phyloP scores from a whole-genome alignment of 1,284 basidiomycete genomes.

The Tetrapyrgos nigripes region DNA sequence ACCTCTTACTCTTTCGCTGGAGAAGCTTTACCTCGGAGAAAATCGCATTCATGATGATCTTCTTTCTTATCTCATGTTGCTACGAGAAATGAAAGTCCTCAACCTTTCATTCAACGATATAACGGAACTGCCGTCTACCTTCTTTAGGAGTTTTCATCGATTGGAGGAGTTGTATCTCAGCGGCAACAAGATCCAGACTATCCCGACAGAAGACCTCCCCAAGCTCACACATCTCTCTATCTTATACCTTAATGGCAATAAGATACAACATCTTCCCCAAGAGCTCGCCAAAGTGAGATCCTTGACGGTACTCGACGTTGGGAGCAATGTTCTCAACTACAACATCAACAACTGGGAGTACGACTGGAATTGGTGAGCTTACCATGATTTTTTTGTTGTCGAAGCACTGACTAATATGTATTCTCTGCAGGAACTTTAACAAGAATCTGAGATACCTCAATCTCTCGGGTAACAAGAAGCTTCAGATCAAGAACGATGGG shows the following conservation, averaged over 20 bases:
- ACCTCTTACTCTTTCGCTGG: slow-evolving; percentile 78
- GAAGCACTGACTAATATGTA: background rate
- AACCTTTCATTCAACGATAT: slow-evolving; percentile 98
- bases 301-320: slow-evolving; percentile 88
- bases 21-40: slow-evolving; percentile 88
- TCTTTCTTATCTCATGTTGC: slow-evolving; percentile 75
- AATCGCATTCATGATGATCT: slow-evolving; percentile 88
- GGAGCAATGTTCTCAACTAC: slow-evolving; percentile 95
- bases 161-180: slow-evolving; percentile 92
- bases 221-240: slow-evolving; percentile 71
- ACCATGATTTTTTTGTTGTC: slow-evolving; percentile 11
- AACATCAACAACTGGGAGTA: slow-evolving; percentile 99
- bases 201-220: slow-evolving; percentile 90
- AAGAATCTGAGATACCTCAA: slow-evolving; percentile 88
- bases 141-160: slow-evolving; percentile 70
- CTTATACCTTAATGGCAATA: slow-evolving; percentile 94
- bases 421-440: slow-evolving; percentile 87
- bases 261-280: slow-evolving; percentile 89
- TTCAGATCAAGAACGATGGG: slow-evolving; percentile 52
- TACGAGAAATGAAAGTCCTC: slow-evolving; percentile 81
- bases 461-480: slow-evolving; percentile 54
- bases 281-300: slow-evolving; percentile 87
- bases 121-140: slow-evolving; percentile 84
- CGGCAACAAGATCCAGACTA: slow-evolving; percentile 89
- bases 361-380: slow-evolving; percentile 96